Percentiles rank a stretch among this genome's conserved stretches.
Conservation (phyloP, 176 grass and related monocot genomes). For the Juncus inflexus region DNA sequence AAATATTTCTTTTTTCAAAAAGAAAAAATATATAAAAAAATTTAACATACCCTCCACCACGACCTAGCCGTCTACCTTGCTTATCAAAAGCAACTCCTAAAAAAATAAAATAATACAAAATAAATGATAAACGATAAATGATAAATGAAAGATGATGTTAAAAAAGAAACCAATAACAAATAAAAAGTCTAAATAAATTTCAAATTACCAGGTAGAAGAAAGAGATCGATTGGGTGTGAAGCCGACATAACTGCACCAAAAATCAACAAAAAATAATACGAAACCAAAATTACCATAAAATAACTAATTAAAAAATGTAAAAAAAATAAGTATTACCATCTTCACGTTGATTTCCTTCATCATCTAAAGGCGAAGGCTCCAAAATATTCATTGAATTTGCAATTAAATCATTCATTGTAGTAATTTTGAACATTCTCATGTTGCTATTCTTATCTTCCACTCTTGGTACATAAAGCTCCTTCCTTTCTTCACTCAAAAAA, state of each 20-base stretch:
- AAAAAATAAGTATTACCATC: slow-evolving; percentile 49
- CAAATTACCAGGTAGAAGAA: slow-evolving; percentile 70
- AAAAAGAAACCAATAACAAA: neutral
- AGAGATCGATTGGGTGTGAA: slow-evolving; percentile 60
- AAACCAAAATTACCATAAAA: slow-evolving; percentile 6
- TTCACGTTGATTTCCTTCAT: slow-evolving; percentile 46
- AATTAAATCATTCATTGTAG: slow-evolving; percentile 64
- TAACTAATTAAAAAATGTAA: slow-evolving; percentile 6
- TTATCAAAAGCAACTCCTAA: slow-evolving; percentile 90
- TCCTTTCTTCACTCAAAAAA: slow-evolving; percentile 37
- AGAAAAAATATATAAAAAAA: slow-evolving; percentile 3
- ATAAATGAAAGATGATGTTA: neutral
- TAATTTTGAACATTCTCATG: slow-evolving; percentile 92
- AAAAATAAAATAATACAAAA: slow-evolving; percentile 23
- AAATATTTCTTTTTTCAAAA: neutral
- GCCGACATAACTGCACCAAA: slow-evolving; percentile 65
- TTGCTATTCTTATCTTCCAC: slow-evolving; percentile 94
- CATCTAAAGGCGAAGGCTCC: slow-evolving; percentile 68
- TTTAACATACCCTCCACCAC: slow-evolving; percentile 77
- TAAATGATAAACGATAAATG: slow-evolving; percentile 6
- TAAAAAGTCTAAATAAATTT: slow-evolving; percentile 2
- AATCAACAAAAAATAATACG: slow-evolving; percentile 21
- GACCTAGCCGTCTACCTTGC: slow-evolving; percentile 73
- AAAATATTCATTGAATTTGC: slow-evolving; percentile 95
- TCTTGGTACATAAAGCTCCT: slow-evolving; percentile 80